Percentiles rank a stretch among this genome's conserved stretches.
phyloP scores from a whole-genome alignment of 163 green algal genomes.

The Scenedesmus sp. region DNA sequence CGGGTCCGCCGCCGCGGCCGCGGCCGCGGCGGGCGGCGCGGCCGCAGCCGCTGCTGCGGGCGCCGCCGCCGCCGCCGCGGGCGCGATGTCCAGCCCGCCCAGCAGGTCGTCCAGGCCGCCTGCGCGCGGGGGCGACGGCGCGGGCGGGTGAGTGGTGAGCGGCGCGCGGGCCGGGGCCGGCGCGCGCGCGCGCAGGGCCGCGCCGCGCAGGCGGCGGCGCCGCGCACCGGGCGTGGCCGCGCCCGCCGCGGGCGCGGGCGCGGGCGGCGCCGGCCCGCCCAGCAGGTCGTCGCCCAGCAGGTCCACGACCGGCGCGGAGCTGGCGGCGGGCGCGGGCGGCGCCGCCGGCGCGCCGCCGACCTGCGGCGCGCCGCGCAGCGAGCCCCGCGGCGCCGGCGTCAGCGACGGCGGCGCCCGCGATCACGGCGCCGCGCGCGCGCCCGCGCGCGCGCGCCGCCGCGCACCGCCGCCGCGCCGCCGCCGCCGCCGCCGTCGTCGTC shows the following conservation, averaged over 20 bases:
- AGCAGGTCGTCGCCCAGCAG: conserved; percentile 76
- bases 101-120: conserved; percentile 69
- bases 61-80: conserved; percentile 24
- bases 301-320: conserved; percentile 58
- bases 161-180: no score
- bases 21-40: conserved; percentile 35
- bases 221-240: neutral
- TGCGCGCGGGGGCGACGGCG: no score
- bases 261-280: conserved; percentile 49
- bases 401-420: no score
- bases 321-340: conserved; percentile 31
- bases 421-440: no score
- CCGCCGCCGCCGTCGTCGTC: no score
- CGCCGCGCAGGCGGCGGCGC: no score
- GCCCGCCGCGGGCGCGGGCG: conserved; percentile 34
- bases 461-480: no score
- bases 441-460: no score
- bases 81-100: conserved; percentile 58
- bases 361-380: neutral
- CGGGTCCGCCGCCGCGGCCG: conserved; percentile 45
- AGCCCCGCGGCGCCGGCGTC: no score
- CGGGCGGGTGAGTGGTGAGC: no score
- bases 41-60: conserved; percentile 39
- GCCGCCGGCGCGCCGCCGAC: conserved; percentile 19
- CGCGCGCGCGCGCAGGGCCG: no score